Percentiles rank a stretch among this genome's conserved stretches.
Evolutionary conservation across 2,329 filamentous ascomycete species (phyloP).

Genomic region (Furcasterigmium furcatum): DNA sequence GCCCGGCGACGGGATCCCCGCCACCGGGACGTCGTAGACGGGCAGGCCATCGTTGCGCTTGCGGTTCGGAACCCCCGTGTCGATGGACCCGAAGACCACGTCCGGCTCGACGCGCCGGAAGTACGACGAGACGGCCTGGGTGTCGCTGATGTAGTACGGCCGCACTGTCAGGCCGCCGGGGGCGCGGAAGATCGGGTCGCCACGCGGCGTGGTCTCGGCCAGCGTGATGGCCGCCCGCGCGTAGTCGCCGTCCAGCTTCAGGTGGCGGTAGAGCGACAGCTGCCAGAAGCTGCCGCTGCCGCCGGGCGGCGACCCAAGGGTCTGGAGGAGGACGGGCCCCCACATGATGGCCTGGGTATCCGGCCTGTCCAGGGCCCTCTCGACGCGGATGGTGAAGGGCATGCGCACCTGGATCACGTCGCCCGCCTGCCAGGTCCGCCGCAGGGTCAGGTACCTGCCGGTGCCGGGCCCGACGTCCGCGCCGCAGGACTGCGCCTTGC

Average conservation of each 20-base stretch:
- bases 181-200: constrained; percentile 21
- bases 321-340: constrained; percentile 24
- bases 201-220: constrained; percentile 13
- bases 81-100: constrained; percentile 21
- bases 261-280: constrained; percentile 23
- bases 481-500: constrained; percentile 11
- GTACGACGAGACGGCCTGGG: constrained; percentile 23
- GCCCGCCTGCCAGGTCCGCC: constrained; percentile 21
- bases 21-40: constrained; percentile 22
- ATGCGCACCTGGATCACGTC: constrained; percentile 23
- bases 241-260: constrained; percentile 26
- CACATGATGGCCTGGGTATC: constrained; percentile 26
- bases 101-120: constrained; percentile 23
- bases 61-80: constrained; percentile 21
- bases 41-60: constrained; percentile 25
- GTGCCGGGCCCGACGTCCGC: constrained; percentile 14
- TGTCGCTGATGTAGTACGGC: constrained; percentile 25
- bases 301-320: constrained; percentile 18
- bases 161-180: constrained; percentile 14
- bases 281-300: constrained; percentile 17
- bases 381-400: constrained; percentile 24
- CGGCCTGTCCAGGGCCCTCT: constrained; percentile 24
- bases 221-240: constrained; percentile 15
- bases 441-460: constrained; percentile 22
- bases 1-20: constrained; percentile 21